phyloP scores from a whole-genome alignment of 768 basidiomycete genomes.

The Mycena alexandri region DNA sequence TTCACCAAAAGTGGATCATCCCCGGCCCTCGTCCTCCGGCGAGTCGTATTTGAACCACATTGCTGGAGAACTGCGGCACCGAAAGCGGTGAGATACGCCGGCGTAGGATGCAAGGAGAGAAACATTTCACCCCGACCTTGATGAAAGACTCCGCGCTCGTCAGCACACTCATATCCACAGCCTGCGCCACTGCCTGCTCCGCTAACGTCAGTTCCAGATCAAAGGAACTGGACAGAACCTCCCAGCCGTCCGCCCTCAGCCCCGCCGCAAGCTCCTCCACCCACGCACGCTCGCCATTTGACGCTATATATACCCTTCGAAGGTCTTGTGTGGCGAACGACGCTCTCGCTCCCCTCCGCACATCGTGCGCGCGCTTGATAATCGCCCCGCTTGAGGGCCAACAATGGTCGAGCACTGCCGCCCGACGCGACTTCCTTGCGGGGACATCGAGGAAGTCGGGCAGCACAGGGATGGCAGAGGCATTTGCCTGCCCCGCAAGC shows the following conservation, averaged over 20 bases:
- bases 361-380: constrained; percentile 50
- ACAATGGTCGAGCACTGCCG: constrained; percentile 54
- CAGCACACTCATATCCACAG: constrained; percentile 64
- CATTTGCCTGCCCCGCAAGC: constrained; percentile 22
- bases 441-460: constrained; percentile 43
- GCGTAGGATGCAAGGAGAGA: too few relatives aligned
- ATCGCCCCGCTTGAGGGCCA: constrained; percentile 57
- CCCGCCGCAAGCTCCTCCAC: constrained; percentile 51
- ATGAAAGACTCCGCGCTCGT: constrained; percentile 61
- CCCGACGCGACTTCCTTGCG: constrained; percentile 38
- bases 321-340: constrained; percentile 34
- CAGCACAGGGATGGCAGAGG: constrained; percentile 51
- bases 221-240: constrained; percentile 50
- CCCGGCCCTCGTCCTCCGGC: constrained; percentile 34
- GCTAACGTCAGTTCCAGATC: constrained; percentile 57
- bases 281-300: constrained; percentile 59
- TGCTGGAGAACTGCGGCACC: constrained; percentile 43
- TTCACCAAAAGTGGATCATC: constrained; percentile 30
- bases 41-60: constrained; percentile 51
- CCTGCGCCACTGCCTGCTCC: constrained; percentile 57
- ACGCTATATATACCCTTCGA: constrained; percentile 58
- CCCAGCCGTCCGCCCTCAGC: constrained; percentile 52
- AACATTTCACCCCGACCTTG: constrained; percentile 55
- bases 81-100: too few relatives aligned
- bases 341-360: constrained; percentile 35